These are phyloP conservation scores for Lantana camara DNA, from an alignment of 257 asterid species.

Conservation along the genomic window DNA sequence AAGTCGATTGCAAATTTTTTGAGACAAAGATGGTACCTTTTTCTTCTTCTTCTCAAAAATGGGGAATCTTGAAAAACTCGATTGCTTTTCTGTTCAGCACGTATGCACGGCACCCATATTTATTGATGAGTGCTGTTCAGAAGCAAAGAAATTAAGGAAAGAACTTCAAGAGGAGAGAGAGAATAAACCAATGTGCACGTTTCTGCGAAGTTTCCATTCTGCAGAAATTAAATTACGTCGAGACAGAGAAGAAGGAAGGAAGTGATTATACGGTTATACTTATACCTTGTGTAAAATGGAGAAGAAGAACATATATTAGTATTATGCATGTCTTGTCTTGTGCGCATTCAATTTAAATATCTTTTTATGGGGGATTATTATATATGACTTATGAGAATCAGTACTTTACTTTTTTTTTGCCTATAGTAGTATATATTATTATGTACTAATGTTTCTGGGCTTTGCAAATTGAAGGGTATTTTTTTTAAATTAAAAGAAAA, in stretches of 20 bases:
- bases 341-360: slow-evolving; percentile 25
- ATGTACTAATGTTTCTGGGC: background rate
- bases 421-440: background rate
- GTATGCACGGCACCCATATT: slow-evolving; percentile 17
- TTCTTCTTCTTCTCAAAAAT: slow-evolving; percentile 21
- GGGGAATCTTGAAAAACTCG: slow-evolving; percentile 23
- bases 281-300: slow-evolving; percentile 39
- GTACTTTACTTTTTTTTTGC: slow-evolving; percentile 38
- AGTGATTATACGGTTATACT: too few species aligned
- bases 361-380: slow-evolving; percentile 18
- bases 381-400: slow-evolving; percentile 35
- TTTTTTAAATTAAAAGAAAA: too few species aligned
- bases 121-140: slow-evolving; percentile 31
- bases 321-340: slow-evolving; percentile 1
- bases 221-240: slow-evolving; percentile 15
- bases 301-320: background rate
- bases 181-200: slow-evolving; percentile 34
- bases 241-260: slow-evolving; percentile 13
- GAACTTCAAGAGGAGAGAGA: slow-evolving; percentile 28
- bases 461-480: background rate
- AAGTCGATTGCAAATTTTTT: background rate
- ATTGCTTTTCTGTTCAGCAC: background rate
- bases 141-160: slow-evolving; percentile 17
- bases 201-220: slow-evolving; percentile 23
- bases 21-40: slow-evolving; percentile 24